Percentiles rank a stretch among this genome's conserved stretches.
These are phyloP conservation scores for Mycosphaerella sp. DNA, from an alignment of 2,329 filamentous ascomycete genomes.

Conservation along the genomic window DNA sequence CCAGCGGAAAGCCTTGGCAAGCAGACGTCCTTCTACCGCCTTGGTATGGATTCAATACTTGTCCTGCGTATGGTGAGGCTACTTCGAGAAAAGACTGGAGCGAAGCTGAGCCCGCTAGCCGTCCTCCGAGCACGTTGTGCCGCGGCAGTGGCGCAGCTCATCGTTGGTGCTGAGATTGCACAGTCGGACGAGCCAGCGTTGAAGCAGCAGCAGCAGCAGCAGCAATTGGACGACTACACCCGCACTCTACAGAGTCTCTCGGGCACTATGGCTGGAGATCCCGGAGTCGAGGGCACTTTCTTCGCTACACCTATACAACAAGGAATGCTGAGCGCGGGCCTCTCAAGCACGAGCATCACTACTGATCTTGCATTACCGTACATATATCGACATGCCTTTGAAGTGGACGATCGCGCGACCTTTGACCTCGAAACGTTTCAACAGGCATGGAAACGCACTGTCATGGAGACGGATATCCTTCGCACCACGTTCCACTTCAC, in stretches of 20 bases:
- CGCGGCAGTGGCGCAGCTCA: neutral
- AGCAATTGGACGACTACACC: neutral
- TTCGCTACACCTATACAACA: neutral
- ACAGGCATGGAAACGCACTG: neutral
- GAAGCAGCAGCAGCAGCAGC: neutral
- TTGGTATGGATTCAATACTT: slow-evolving; percentile 3
- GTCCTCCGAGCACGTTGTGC: neutral
- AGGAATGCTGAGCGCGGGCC: neutral
- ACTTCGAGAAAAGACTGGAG: neutral
- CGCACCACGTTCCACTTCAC: neutral
- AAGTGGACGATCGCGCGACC: neutral
- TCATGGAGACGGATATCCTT: neutral
- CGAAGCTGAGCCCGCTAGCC: neutral
- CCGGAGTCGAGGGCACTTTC: neutral
- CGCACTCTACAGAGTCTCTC: neutral
- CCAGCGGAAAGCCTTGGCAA: neutral
- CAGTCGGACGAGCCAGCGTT: neutral
- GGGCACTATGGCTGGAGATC: neutral
- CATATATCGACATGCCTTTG: neutral
- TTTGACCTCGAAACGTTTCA: neutral
- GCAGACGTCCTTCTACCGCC: slow-evolving; percentile 5
- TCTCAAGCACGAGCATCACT: neutral
- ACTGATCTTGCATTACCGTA: neutral
- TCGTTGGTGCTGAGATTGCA: neutral
- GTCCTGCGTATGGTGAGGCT: slow-evolving; percentile 2